These are phyloP conservation scores for Cladophialophora bantiana DNA, from an alignment of 2,329 filamentous ascomycete genomes.

Conservation along the genomic window DNA sequence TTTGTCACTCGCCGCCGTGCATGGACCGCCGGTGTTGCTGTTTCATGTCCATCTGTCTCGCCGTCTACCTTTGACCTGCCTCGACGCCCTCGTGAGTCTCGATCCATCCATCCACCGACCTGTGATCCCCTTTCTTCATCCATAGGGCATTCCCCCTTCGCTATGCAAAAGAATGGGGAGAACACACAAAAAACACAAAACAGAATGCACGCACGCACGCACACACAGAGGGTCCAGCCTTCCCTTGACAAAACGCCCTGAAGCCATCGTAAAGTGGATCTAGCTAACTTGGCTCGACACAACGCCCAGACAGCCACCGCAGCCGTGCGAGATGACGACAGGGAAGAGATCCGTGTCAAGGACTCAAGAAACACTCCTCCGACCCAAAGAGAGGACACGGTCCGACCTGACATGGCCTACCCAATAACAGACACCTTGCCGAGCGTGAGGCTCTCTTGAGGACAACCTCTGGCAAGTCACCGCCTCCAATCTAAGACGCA, in stretches of 20 bases:
- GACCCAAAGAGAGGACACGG: not conserved
- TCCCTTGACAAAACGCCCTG: not conserved
- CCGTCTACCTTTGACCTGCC: too few species aligned
- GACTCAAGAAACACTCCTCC: not conserved
- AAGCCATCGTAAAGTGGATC: not conserved
- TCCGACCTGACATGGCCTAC: not conserved
- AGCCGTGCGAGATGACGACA: not conserved
- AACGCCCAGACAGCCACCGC: not conserved
- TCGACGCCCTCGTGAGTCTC: not conserved
- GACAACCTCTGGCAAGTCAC: too few species aligned
- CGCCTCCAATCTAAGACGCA: too few species aligned
- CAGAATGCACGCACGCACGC: not conserved
- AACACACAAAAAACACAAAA: not conserved
- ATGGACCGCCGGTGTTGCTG: too few species aligned
- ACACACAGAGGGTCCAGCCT: not conserved
- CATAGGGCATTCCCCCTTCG: not conserved
- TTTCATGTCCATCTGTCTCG: too few species aligned
- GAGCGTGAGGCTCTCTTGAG: not conserved
- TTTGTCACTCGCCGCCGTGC: too few species aligned
- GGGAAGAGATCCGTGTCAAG: not conserved
- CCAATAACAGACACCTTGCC: not conserved
- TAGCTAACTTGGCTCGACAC: not conserved
- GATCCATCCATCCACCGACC: not conserved
- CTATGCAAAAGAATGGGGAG: not conserved
- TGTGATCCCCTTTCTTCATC: not conserved